Evolutionary conservation across 371 early-diverging fungal species (phyloP).

Genomic region (Lichtheimia hyalospora): DNA sequence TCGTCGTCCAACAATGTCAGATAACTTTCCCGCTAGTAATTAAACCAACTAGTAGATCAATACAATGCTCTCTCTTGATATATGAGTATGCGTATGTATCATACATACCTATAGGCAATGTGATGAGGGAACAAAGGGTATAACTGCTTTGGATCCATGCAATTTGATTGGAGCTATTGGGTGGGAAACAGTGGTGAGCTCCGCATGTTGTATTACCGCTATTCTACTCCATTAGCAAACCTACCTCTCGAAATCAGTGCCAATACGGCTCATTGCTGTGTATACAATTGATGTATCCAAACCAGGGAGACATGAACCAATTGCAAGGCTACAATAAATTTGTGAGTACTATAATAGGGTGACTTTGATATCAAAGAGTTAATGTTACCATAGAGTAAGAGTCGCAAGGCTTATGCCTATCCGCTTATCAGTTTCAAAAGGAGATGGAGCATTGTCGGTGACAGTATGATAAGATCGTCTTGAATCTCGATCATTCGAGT

Average conservation of each 20-base stretch:
- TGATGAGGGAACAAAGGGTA: constrained; percentile 2
- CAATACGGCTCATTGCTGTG: constrained; percentile 73
- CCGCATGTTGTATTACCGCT: too few relatives aligned
- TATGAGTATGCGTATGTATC: neutral
- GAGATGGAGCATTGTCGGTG: too few relatives aligned
- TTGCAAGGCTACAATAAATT: constrained; percentile 23
- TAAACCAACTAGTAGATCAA: neutral
- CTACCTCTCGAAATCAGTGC: constrained; percentile 66
- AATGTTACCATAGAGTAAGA: too few relatives aligned
- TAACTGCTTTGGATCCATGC: constrained; percentile 7
- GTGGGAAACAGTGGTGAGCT: too few relatives aligned
- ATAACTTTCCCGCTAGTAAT: constrained; percentile 45
- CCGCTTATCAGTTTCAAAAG: too few relatives aligned
- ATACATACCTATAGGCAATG: constrained; percentile 46
- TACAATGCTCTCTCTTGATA: neutral
- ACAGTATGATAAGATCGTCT: too few relatives aligned
- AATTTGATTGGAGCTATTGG: too few relatives aligned
- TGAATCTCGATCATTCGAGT: too few relatives aligned
- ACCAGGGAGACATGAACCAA: constrained; percentile 62
- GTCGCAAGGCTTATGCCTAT: too few relatives aligned
- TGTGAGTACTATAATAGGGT: too few relatives aligned
- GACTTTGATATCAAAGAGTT: too few relatives aligned
- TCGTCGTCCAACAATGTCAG: constrained; percentile 71
- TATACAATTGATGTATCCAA: constrained; percentile 81
- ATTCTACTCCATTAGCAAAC: neutral